A percentile compares a stretch with the other conserved stretches of the same genome.
These are phyloP conservation scores for Peronosclerospora sorghi DNA, from an alignment of 352 stramenopile genomes.

Conservation along the genomic window DNA sequence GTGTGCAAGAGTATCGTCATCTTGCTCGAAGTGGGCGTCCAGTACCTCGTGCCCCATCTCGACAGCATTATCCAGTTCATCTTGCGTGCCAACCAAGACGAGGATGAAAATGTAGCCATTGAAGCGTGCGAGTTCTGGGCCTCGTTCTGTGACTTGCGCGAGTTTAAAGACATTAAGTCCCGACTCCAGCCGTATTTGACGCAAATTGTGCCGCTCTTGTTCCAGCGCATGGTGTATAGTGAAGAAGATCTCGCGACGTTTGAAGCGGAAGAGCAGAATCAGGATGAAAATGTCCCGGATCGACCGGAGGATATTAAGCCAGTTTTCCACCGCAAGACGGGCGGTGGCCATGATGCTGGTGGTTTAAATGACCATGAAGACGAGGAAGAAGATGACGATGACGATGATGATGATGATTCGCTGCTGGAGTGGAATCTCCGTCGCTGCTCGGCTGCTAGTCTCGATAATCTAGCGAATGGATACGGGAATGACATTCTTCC, in stretches of 20 bases:
- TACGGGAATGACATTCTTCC: conserved; percentile 92
- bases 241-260: conserved; percentile 87
- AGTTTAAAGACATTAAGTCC: conserved; percentile 88
- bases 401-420: conserved; percentile 87
- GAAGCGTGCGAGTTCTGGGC: conserved; percentile 89
- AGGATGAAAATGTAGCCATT: conserved; percentile 76
- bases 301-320: conserved; percentile 87
- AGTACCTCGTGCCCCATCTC: conserved; percentile 84
- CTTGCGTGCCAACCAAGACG: conserved; percentile 76
- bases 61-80: conserved; percentile 90
- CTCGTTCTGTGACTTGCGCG: conserved; percentile 81
- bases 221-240: conserved; percentile 93
- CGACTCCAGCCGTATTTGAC: conserved; percentile 75
- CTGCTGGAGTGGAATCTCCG: conserved; percentile 93
- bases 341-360: conserved; percentile 13
- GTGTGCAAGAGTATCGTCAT: conserved; percentile 89
- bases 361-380: conserved; percentile 61
- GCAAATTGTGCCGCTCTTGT: conserved; percentile 88
- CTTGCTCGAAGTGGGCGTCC: conserved; percentile 78
- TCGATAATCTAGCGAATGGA: conserved; percentile 90
- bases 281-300: conserved; percentile 83
- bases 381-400: conserved; percentile 84
- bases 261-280: conserved; percentile 82
- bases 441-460: conserved; percentile 88
- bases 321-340: conserved; percentile 63